Evolutionary conservation across 805 yeast species (phyloP), one percentile per base, ranked within the genome.

Genomic region (Teunomyces pallodes): DNA sequence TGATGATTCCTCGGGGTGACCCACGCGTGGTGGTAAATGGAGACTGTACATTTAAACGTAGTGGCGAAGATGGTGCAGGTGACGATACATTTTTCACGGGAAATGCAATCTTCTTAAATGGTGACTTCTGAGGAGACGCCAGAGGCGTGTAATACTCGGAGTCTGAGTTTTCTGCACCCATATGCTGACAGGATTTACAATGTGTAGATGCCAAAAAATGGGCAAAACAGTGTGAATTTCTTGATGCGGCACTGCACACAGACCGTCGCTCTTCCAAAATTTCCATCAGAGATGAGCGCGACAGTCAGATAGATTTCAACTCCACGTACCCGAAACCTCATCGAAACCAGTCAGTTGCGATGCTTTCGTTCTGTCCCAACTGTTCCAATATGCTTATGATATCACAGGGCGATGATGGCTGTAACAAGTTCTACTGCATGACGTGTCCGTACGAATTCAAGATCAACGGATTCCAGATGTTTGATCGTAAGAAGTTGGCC

Each of bases 361-460:
- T 92, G 99, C 76, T 92, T 46, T 88, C 97, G 1, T 92, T 92
- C 65, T 92, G 99, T 62, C 99, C 98, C 4, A 81, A 86, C 61
- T 92, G 99, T 66, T 83, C 96, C 14, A 92, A 92, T 58, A 87
- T 94, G 96, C 77, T 94, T 17, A 75, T 87, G 66, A 75, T 88
- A 35, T 76, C 79, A n/a, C 67, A 60, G 10, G 80, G 84, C 1
- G 81, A 80, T 12, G 75, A 76, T 41, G 81, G 75, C 50, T 72
- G 77, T 48, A 85, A 86, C 60, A 76, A 88, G 44, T 82, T 92
- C 58, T 84, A 88, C 54, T 94, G 99, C 68, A 84, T 90, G 8
- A 89, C 98, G 1, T 94, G 99, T 64, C 97, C 99, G 0, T 94
- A 94, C 58, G 92, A 90, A 62, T 94, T 92, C 65, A 90, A 91